These are phyloP conservation scores for Aspergillus sp. DNA, from an alignment of 2,329 filamentous ascomycete species.

Conservation along the genomic window DNA sequence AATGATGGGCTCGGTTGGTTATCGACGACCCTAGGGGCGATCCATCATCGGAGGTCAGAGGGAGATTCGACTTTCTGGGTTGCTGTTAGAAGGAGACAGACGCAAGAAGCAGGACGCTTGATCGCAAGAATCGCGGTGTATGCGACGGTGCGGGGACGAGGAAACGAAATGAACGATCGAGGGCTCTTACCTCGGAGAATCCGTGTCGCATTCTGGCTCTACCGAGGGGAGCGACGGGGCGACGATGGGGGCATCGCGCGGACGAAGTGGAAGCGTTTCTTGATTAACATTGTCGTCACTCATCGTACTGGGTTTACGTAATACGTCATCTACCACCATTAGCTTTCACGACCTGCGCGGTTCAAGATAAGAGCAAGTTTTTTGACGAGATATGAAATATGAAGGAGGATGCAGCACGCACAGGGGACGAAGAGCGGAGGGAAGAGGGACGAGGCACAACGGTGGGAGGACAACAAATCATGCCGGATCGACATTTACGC, in stretches of 20 bases:
- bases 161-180: too few species aligned
- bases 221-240: not conserved
- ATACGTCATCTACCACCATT: constrained; percentile 18
- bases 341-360: too few species aligned
- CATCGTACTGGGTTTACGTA: constrained; percentile 16
- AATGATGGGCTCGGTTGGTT: constrained; percentile 17
- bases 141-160: too few species aligned
- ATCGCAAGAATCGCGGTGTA: too few species aligned
- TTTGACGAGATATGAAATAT: not conserved
- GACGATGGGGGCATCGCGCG: constrained; percentile 2
- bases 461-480: not conserved
- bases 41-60: constrained; percentile 13
- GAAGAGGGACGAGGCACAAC: not conserved
- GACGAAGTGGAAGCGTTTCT: constrained; percentile 15
- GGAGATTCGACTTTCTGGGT: constrained; percentile 8
- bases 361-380: not conserved
- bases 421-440: not conserved
- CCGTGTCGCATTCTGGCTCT: not conserved
- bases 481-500: not conserved
- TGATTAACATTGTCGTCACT: constrained; percentile 16
- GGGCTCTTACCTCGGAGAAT: not conserved
- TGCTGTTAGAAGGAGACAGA: constrained; percentile 8
- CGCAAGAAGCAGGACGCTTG: not conserved
- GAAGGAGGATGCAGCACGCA: not conserved
- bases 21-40: constrained; percentile 11